Base-by-base conservation (phyloP, 805 yeast species). In the Saccharomycopsis guyanensis region DNA sequence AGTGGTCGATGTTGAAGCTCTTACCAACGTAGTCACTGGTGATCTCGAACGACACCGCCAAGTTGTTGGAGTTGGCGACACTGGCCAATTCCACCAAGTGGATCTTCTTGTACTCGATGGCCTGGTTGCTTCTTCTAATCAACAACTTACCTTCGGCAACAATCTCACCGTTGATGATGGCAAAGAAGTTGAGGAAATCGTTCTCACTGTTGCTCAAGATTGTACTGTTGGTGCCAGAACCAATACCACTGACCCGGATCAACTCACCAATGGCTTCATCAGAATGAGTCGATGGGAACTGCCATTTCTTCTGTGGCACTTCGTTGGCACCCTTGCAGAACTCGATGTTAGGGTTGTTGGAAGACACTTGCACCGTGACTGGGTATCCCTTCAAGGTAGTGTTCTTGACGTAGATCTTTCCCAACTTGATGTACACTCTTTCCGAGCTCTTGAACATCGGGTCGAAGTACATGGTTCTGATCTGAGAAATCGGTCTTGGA, bases 241-340 rank as follows among this genome's bases (percentile, higher is more conserved):
- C 71, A 19, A 85, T 63, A 35, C 85, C 85, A 51, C 74, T 69
- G 13, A 86, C 68, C 56, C 77, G 77, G 39, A 87, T 72, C 31
- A 75, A 68, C 59, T 86, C 95, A 31, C 89, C 84, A 47, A 86
- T 68, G 12, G 70, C 68, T 63, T 87, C 96, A 35, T 75, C 80
- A 1, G 86, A 78, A 53, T 72, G 69, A 10, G 83, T 86, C 2
- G 91, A 78, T 7, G 84, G 72, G 56, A 87, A 84, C 45, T 75
- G 77, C 94, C 94, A 86, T 5, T 61, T 52, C 22, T 66, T 59
- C 35, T 64, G 61, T 7, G 70, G 71, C 13, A 61, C 59, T 56
- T 78, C 86, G 61, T 81, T 81, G 0, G 85, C 72, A 10, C 84
- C 86, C 57, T 78, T 79, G n/a, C 79, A 73, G 58, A 86, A 82